Evolutionary conservation across 306 rosid species (phyloP), one percentile per base, ranked within the genome.

Genomic region (Delonix regia): DNA sequence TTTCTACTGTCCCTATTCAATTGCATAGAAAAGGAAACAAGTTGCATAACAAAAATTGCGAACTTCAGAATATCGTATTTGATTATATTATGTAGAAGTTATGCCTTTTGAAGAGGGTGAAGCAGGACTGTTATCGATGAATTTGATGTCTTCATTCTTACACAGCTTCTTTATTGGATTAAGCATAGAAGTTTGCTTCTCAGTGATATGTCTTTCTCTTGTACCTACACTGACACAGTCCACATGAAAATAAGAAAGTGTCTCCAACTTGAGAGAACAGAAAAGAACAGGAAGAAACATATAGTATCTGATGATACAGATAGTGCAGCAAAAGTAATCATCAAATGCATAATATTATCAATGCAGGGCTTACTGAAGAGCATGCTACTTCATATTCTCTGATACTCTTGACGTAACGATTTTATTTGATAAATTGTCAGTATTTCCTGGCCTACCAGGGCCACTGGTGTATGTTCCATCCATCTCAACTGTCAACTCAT

Each of bases 1-100:
- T 84, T 85, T 83, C 93, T 83, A 36, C 88, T 39, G 83, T 82
- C 77, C 86, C 98, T 81, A 88, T 69, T 63, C 71, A 79, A 75
- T 78, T 39, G 36, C 48, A 63, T 13, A 74, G 56, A 65, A 78
- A 39, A 27, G 21, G n/a, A 55, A 69, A 77, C 19, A 52, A 53
- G 25, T 39, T 55, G 36, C 51, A 72, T 13, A 19, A 61, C 66
- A 65, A 68, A 76, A 41, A 63, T 41, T 34, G 38, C 74, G 73
- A 13, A 33, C 9, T 66, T 28, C 74, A 77, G 60, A 39, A 49
- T 78, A 71, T 24, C 61, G 79, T 72, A 47, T 73, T 74, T 51
- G 24, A n/a, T 51, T 51, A 51, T 5, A 42, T 42, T 42, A 42
- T 10, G 47, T 76, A 66, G 75, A 81, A 79, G 57, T 71, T 82